Evolutionary conservation across 2,329 filamentous ascomycete genomes (phyloP).

Genomic region (Neonectria ditissima): DNA sequence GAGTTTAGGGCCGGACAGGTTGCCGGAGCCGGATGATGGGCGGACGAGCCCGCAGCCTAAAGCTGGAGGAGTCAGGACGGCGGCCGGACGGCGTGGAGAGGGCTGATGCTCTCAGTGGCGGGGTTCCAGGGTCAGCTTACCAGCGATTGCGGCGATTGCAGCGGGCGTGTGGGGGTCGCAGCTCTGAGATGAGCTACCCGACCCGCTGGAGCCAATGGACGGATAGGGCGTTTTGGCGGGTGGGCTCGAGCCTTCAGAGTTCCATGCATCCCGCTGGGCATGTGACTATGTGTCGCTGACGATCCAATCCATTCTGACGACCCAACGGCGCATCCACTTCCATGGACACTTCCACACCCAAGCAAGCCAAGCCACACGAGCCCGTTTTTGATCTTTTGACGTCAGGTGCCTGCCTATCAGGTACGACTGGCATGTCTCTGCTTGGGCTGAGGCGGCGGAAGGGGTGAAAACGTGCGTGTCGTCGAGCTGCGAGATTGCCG

Average conservation of each 20-base stretch:
- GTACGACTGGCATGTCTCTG: slow-evolving; percentile 36
- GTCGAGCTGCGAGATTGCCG: neutral
- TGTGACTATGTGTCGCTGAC: neutral
- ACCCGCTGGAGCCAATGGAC: neutral
- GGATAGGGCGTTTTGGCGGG: neutral
- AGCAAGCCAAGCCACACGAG: slow-evolving; percentile 10
- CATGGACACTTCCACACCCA: neutral
- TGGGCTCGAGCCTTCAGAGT: neutral
- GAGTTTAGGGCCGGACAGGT: neutral
- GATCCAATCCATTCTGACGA: neutral
- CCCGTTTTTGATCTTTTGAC: slow-evolving; percentile 37
- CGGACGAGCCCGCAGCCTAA: neutral
- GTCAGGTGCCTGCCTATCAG: slow-evolving; percentile 45
- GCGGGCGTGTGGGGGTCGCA: neutral
- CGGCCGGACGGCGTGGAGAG: neutral
- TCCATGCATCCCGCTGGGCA: neutral
- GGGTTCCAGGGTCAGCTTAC: neutral
- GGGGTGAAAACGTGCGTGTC: neutral
- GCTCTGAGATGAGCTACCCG: neutral
- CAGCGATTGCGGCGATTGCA: neutral
- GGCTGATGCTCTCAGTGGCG: neutral
- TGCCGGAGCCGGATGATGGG: neutral
- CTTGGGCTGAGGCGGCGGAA: slow-evolving; percentile 34
- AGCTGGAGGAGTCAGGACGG: neutral
- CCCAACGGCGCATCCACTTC: neutral